Base-by-base conservation (phyloP, 768 basidiomycete genomes). In the Heimioporus sp. region DNA sequence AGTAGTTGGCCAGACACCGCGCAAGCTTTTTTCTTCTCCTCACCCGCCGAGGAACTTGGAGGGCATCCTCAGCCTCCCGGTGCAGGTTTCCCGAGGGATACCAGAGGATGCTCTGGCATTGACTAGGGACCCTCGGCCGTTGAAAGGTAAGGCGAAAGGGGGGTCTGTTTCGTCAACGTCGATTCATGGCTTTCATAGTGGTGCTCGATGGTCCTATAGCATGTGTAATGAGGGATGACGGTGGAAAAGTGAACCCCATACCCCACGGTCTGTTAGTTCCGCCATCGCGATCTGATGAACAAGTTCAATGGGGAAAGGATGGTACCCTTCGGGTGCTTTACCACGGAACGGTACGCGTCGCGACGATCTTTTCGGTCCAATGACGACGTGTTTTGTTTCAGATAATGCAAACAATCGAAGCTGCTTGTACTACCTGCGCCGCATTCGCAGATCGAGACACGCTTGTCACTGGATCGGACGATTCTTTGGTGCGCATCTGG, bases 1-100 rank as follows among this genome's bases (percentile, higher is more conserved):
- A 43, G 30, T 56, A 92, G 90, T 97, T 58, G 94, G 94, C 13
- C 93, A 96, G 71, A 96, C 94, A 0, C 94, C 94, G 10, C 78
- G 85, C 24, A 93, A 92, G 63, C 78, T 97, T 9, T 98, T 97
- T 68, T 76, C 70, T 9, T 60, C 72, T 0, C 79, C 90, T 3
- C 95, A 97, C 75, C 92, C 92, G 0, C 71, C 76, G 24, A 79
- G 92, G 30, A 82, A 84, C 55, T 77, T 85, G 64, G 80, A 87
- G 44, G 91, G 92, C 0, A 67, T 81, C n/a, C 75, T 80, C 3
- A 85, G 81, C 20, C 76, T 97, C 15, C 90, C 94, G 0, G 68
- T 86, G 5, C 86, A 86, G 3, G 75, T 75, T 2, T 68, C 84
- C 9, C 84, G 87, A 56, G 94, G 94, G 3, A 76, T 96, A 30